Evolutionary conservation across 192 early-diverging fungal genomes (phyloP), one percentile per base, ranked within the genome.

Genomic region (Gorgonomyces haynaldii): DNA sequence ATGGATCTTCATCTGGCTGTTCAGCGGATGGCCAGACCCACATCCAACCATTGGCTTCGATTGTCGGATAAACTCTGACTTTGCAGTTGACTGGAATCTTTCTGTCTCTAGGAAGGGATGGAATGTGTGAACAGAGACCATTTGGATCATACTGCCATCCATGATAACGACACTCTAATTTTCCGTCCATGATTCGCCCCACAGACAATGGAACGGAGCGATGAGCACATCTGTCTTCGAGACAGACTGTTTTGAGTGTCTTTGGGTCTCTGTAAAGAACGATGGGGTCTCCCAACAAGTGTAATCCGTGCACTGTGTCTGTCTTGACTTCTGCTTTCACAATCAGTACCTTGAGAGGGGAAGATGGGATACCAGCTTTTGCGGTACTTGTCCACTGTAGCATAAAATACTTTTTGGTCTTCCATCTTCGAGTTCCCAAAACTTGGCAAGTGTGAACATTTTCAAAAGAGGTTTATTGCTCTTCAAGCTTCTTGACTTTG

Each of bases 401-500:
- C n/a, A n/a, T n/a, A n/a, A n/a, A n/a, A n/a, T n/a, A n/a, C n/a
- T n/a, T n/a, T n/a, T n/a, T n/a, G n/a, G n/a, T n/a, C n/a, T n/a
- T n/a, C n/a, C n/a, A n/a, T n/a, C n/a, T n/a, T n/a, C n/a, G n/a
- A n/a, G n/a, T n/a, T n/a, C n/a, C n/a, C n/a, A n/a, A n/a, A n/a
- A n/a, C n/a, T n/a, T n/a, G n/a, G n/a, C n/a, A n/a, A n/a, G n/a
- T n/a, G n/a, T n/a, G n/a, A n/a, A n/a, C n/a, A n/a, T n/a, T n/a
- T n/a, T n/a, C n/a, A n/a, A n/a, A n/a, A n/a, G n/a, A n/a, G n/a
- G n/a, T n/a, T n/a, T n/a, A n/a, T n/a, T n/a, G n/a, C n/a, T 66
- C 67, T 10, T 64, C 61, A 53, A 66, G 48, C 55, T 66, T 68
- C 67, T 76, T 66, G 17, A 76, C 69, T 57, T 72, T 76, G 24